These are phyloP conservation scores for Amanita brunnescens DNA, from an alignment of 768 basidiomycete genomes.

Conservation along the genomic window DNA sequence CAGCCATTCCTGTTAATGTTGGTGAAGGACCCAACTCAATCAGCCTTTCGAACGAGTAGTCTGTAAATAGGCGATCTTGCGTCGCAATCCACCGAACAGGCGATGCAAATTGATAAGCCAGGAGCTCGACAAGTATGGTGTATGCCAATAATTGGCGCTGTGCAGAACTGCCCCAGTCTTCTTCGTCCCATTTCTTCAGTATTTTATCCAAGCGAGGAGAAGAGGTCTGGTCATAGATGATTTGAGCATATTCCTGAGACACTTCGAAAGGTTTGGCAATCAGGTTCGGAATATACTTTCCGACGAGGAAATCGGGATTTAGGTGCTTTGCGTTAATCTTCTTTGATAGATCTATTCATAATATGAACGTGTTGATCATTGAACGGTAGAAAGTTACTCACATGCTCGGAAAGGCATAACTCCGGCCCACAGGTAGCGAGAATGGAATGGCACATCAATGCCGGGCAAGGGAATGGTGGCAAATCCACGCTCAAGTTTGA, in stretches of 20 bases:
- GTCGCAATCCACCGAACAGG: slow-evolving; percentile 99
- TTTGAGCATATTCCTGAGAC: slow-evolving; percentile 80
- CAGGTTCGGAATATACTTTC: slow-evolving; percentile 96
- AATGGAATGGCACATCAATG: slow-evolving; percentile 99
- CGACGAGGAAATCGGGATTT: slow-evolving; percentile 90
- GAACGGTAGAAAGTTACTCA: slow-evolving; percentile 32
- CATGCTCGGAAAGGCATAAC: slow-evolving; percentile 96
- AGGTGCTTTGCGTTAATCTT: slow-evolving; percentile 90
- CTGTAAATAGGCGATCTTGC: slow-evolving; percentile 85
- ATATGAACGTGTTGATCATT: background rate
- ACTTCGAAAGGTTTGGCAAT: slow-evolving; percentile 84
- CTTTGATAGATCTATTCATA: slow-evolving; percentile 76
- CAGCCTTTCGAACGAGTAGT: slow-evolving; percentile 84
- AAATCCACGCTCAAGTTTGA: slow-evolving; percentile 94
- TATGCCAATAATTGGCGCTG: slow-evolving; percentile 94
- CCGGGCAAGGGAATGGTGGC: slow-evolving; percentile 93
- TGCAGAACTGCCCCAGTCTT: slow-evolving; percentile 71
- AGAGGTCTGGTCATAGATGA: slow-evolving; percentile 93
- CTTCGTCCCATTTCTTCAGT: slow-evolving; percentile 89
- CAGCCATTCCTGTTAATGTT: slow-evolving; percentile 92
- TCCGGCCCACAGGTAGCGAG: slow-evolving; percentile 97
- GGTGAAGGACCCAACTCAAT: slow-evolving; percentile 96
- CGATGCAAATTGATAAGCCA: slow-evolving; percentile 97
- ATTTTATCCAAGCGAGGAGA: slow-evolving; percentile 94
- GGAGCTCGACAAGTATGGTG: slow-evolving; percentile 90